Conservation (phyloP, 2,329 filamentous ascomycete species). For the Ophiostoma tasmaniense region DNA sequence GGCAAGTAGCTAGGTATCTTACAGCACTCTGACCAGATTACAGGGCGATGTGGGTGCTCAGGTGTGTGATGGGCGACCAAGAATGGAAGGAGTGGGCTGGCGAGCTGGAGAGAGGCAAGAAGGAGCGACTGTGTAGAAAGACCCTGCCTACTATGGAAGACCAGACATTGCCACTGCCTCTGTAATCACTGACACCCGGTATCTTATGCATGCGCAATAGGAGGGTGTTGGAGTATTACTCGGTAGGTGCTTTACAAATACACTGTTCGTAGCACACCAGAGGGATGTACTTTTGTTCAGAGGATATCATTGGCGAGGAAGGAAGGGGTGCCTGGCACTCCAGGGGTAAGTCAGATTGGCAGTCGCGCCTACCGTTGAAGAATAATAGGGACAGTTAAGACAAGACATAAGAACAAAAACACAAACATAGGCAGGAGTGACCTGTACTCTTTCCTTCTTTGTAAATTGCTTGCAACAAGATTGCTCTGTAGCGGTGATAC, state of each 20-base stretch:
- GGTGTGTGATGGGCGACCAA: not conserved
- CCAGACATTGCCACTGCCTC: not conserved
- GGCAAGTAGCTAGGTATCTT: too few species aligned
- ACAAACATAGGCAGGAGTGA: not conserved
- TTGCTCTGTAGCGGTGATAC: not conserved
- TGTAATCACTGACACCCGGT: not conserved
- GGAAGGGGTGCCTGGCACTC: slow-evolving; percentile 1
- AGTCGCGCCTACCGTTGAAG: not conserved
- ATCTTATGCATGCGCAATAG: too few species aligned
- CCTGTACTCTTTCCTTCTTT: not conserved
- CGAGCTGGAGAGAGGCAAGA: not conserved
- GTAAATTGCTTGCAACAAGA: not conserved
- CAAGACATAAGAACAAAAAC: not conserved
- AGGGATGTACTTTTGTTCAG: not conserved
- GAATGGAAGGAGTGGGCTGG: not conserved
- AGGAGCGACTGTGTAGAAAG: not conserved
- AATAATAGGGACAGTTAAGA: not conserved
- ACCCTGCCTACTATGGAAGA: not conserved
- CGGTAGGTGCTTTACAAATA: too few species aligned
- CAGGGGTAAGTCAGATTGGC: slow-evolving; percentile 1
- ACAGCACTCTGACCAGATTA: not conserved
- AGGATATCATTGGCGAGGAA: not conserved
- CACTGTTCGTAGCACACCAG: not conserved
- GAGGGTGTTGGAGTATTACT: too few species aligned
- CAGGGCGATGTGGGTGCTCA: not conserved